Conservation (phyloP, 2,329 filamentous ascomycete species). For the Cercospora beticola region DNA sequence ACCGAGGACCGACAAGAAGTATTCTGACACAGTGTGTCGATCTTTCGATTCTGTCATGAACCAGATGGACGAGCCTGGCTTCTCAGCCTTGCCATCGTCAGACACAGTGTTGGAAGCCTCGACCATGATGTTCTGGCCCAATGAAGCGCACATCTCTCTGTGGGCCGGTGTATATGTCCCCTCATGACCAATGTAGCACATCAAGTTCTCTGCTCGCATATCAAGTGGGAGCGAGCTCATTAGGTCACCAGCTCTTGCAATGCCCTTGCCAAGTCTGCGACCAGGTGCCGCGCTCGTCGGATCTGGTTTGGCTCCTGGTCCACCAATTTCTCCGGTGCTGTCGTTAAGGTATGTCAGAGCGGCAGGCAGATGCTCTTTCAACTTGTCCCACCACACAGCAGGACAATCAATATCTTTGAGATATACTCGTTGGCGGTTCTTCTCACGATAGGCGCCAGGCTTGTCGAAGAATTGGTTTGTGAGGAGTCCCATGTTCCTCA, state of each 20-base stretch:
- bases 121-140: conserved; percentile 98
- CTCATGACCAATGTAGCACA: conserved; percentile 98
- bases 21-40: conserved; percentile 84
- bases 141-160: conserved; percentile 93
- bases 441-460: conserved; percentile 71
- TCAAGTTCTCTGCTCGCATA: conserved; percentile 93
- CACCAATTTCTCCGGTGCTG: conserved; percentile 60
- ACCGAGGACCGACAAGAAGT: conserved; percentile 87
- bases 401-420: conserved; percentile 97
- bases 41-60: conserved; percentile 98
- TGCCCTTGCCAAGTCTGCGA: conserved; percentile 55
- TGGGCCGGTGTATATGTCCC: conserved; percentile 95
- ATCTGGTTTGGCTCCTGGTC: conserved; percentile 56
- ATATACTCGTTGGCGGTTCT: conserved; percentile 81
- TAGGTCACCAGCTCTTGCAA: conserved; percentile 78
- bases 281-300: conserved; percentile 41
- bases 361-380: conserved; percentile 75
- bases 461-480: conserved; percentile 74
- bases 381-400: conserved; percentile 75
- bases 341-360: conserved; percentile 90
- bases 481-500: conserved; percentile 80
- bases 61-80: conserved; percentile 88
- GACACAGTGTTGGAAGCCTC: conserved; percentile 69
- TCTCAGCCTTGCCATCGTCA: conserved; percentile 67
- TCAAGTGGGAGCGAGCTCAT: conserved; percentile 87